These are phyloP conservation scores for Sarocladium strictum DNA, from an alignment of 2,329 filamentous ascomycete species.

Conservation along the genomic window DNA sequence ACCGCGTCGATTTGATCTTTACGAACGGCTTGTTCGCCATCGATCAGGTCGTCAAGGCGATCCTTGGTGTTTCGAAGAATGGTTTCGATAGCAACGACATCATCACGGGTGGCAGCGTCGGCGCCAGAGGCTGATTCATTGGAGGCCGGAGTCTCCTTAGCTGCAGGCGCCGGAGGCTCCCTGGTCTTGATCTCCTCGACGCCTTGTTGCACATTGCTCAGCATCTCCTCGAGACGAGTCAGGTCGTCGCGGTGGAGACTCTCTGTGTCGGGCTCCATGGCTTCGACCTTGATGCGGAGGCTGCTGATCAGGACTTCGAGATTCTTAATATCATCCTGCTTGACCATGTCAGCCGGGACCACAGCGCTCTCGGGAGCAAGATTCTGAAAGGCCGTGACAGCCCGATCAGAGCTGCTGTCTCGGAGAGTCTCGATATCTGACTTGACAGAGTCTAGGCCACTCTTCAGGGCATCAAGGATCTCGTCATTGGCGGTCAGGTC, in stretches of 20 bases:
- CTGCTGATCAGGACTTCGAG: slow-evolving; percentile 79
- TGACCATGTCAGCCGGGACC: slow-evolving; percentile 45
- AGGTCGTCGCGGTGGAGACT: slow-evolving; percentile 48
- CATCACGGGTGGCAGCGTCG: slow-evolving; percentile 54
- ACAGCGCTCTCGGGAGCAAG: slow-evolving; percentile 19
- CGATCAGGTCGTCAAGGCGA: slow-evolving; percentile 73
- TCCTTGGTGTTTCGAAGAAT: slow-evolving; percentile 85
- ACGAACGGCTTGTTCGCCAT: slow-evolving; percentile 63
- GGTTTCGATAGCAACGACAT: slow-evolving; percentile 85
- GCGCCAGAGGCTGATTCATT: slow-evolving; percentile 33
- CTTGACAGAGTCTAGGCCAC: slow-evolving; percentile 70
- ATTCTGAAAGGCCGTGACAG: slow-evolving; percentile 42
- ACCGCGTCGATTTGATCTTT: slow-evolving; percentile 62
- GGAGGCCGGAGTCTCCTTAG: slow-evolving; percentile 15
- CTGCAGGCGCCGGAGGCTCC: slow-evolving; percentile 16
- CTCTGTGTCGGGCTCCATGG: slow-evolving; percentile 27
- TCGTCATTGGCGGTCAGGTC: slow-evolving; percentile 84
- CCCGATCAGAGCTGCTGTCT: slow-evolving; percentile 44
- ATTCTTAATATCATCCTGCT: slow-evolving; percentile 73
- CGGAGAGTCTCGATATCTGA: slow-evolving; percentile 74
- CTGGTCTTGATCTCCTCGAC: slow-evolving; percentile 30
- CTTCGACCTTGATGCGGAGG: slow-evolving; percentile 76
- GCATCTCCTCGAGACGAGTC: slow-evolving; percentile 46
- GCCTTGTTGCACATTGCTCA: slow-evolving; percentile 18
- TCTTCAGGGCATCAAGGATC: slow-evolving; percentile 72